Evolutionary conservation across 805 yeast genomes (phyloP).

Genomic region (Candida sphagnicola): DNA sequence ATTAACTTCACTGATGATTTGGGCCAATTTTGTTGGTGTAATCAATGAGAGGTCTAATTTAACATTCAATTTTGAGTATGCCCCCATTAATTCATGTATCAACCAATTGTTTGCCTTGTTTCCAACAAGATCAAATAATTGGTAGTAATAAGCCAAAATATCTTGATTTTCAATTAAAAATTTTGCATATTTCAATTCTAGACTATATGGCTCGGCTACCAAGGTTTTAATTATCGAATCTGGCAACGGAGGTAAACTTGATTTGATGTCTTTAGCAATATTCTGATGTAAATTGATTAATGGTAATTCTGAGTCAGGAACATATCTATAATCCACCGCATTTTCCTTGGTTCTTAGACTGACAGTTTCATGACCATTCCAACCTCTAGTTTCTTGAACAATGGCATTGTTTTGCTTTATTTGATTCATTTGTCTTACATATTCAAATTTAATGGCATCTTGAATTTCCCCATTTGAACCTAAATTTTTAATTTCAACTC

Average conservation of each 20-base stretch:
- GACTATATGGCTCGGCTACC: constrained; percentile 43
- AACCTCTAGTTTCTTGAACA: constrained; percentile 77
- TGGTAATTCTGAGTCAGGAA: constrained; percentile 92
- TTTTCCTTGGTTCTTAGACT: constrained; percentile 74
- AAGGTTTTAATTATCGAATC: constrained; percentile 51
- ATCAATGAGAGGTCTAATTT: constrained; percentile 24
- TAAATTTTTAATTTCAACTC: constrained; percentile 88
- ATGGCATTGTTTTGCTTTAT: constrained; percentile 32
- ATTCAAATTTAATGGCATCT: constrained; percentile 73
- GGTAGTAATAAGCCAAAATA: constrained; percentile 50
- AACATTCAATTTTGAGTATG: constrained; percentile 48
- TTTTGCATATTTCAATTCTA: constrained; percentile 72
- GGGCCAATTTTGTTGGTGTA: constrained; percentile 45
- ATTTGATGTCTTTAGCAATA: constrained; percentile 39
- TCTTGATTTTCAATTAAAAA: constrained; percentile 52
- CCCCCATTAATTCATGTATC: constrained; percentile 75
- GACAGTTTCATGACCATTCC: constrained; percentile 76
- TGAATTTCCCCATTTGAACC: constrained; percentile 79
- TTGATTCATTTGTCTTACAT: constrained; percentile 57
- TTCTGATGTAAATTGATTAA: constrained; percentile 42
- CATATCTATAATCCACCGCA: constrained; percentile 82
- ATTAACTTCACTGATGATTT: constrained; percentile 50
- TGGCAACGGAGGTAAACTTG: constrained; percentile 55
- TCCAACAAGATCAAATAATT: constrained; percentile 28
- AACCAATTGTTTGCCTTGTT: constrained; percentile 71